Base-by-base conservation (phyloP, 352 stramenopile species). In the Lagenidium giganteum region DNA sequence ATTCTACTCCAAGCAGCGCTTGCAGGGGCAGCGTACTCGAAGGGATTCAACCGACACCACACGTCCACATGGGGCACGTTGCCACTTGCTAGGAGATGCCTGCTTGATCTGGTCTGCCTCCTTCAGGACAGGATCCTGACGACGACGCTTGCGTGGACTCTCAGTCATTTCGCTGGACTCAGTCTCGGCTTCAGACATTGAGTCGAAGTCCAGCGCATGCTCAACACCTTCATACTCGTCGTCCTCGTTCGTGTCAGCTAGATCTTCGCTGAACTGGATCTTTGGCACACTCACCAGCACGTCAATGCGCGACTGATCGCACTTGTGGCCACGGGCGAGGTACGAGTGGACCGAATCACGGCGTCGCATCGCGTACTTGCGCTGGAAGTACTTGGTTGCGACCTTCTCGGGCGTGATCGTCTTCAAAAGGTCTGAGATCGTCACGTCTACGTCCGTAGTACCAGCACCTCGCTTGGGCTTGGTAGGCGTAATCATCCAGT, bases 301-400 rank as follows among this genome's bases (percentile, higher is more conserved):
- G 39, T 55, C 47, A 33, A 55, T 55, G 2, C 47, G 47, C 32
- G 47, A 55, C 12, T 22, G 24, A 17, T 48, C 47, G 40, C 47
- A 54, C 46, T 54, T 54, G 37, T 30, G 46, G 14, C 46, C 46
- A 23, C 46, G 46, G 5, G 45, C 37, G 21, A 55, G 20, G 26
- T 55, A 55, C 47, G 37, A 24, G 24, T 14, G 32, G 13, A 55
- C 37, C 20, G 47, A 48, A 18, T 42, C 40, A 16, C 40, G 40
- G 26, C 43, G 42, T 20, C 47, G 47, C 47, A 55, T 55, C 8
- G 47, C 39, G 47, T 49, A 49, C 32, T 55, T 55, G 39, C 24
- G 32, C 40, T 48, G 39, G 32, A 55, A 55, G 47, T 55, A 49
- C 25, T 49, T 48, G 40, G 30, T 49, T 0, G 47, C 47, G 3